Evolutionary conservation across 306 rosid genomes (phyloP), one percentile per base, ranked within the genome.

Genomic region (Oxytropis ochrocephala): DNA sequence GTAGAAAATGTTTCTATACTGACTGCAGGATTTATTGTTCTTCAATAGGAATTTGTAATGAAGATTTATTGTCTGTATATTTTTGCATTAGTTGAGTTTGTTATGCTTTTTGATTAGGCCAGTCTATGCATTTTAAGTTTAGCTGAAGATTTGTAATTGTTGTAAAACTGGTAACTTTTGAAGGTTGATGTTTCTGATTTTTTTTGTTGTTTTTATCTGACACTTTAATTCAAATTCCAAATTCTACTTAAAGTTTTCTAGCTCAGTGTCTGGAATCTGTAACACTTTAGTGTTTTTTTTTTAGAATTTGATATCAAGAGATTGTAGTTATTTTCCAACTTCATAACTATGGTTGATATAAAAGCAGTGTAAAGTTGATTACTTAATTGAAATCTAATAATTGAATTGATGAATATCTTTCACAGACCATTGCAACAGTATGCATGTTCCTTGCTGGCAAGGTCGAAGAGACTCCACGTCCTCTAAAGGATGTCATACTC

Each of bases 371-470:
- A n/a, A 17, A 56, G 11, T 55, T 42, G 18, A 39, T 39, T 66
- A 35, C 46, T 50, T 11, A 4, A 59, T 47, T 54, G 71, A 13
- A 53, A 57, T 78, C 72, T 78, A 55, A 57, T 32, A 32, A 12
- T 60, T 49, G 36, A 21, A 38, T 58, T 70, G 35, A 51, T 77
- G 42, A 14, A 63, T 72, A 46, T 83, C 77, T 83, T 75, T 80
- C 67, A 85, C 95, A 95, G 99, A 95, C 92, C 57, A 84, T 91
- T 67, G 97, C 97, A 52, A 94, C 99, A 6, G 95, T 87, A 27
- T 94, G 99, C 72, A 95, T 95, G 99, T 95, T 95, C 81, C 96
- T 95, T 75, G 99, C 99, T 66, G 97, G 99, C 76, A 95, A 91
- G 84, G 99, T 95, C 60, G 99, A 95, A 82, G 99, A 95, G 82